Evolutionary conservation across 2,329 filamentous ascomycete genomes (phyloP).

Genomic region (Cladorrhinum sp.): DNA sequence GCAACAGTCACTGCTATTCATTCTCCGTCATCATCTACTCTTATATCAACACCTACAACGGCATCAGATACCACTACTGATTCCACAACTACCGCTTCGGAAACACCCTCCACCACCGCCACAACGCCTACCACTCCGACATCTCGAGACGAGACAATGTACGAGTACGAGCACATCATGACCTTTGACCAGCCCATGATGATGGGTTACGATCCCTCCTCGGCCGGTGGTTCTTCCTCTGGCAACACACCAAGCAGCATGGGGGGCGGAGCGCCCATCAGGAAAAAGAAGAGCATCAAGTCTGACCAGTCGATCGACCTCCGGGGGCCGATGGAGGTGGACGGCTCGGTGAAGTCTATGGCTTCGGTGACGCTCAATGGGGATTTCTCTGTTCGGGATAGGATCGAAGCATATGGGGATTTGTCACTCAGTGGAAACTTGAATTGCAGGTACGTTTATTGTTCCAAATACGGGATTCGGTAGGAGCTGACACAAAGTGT

Average conservation of each 20-base stretch:
- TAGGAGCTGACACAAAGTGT: background rate
- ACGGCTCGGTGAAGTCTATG: constrained; percentile 45
- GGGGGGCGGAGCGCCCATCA: constrained; percentile 4
- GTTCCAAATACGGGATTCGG: no score
- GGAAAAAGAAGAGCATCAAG: constrained; percentile 39
- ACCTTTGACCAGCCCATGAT: constrained; percentile 27
- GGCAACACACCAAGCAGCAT: constrained; percentile 22
- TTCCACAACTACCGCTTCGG: background rate
- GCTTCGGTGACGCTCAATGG: constrained; percentile 44
- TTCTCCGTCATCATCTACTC: constrained; percentile 8
- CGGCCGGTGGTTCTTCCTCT: constrained; percentile 8
- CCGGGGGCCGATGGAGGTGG: constrained; percentile 45
- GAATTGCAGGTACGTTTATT: constrained; percentile 39
- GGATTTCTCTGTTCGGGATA: constrained; percentile 43
- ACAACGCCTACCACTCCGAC: background rate
- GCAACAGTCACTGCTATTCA: background rate
- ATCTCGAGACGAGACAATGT: constrained; percentile 20
- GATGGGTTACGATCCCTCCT: constrained; percentile 12
- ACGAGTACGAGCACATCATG: constrained; percentile 30
- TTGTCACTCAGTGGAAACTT: constrained; percentile 42
- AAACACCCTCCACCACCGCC: background rate
- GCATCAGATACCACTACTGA: background rate
- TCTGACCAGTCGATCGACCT: constrained; percentile 42
- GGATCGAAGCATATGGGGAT: constrained; percentile 46
- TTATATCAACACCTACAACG: constrained; percentile 11